Percentiles rank a stretch among this genome's conserved stretches.
Evolutionary conservation across 2,329 filamentous ascomycete genomes (phyloP).

Genomic region (Aspergillus novofumigatus): DNA sequence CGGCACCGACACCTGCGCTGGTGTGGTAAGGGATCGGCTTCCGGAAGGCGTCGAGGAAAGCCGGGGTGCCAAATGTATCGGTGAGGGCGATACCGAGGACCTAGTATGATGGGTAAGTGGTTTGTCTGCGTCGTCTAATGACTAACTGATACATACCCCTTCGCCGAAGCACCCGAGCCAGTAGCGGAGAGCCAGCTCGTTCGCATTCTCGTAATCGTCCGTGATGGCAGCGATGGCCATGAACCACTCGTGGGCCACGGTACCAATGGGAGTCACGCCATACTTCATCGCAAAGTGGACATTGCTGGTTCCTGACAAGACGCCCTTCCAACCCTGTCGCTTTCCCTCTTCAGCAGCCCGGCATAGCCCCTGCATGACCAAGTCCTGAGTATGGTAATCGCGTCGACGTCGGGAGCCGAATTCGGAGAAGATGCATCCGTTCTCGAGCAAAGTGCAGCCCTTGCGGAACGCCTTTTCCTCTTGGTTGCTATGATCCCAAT

Average conservation of each 20-base stretch:
- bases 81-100: conserved; percentile 86
- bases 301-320: conserved; percentile 86
- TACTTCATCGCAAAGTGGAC: conserved; percentile 96
- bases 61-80: conserved; percentile 90
- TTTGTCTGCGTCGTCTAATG: not conserved
- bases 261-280: conserved; percentile 77
- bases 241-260: conserved; percentile 96
- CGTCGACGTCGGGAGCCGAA: conserved; percentile 86
- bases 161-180: conserved; percentile 91
- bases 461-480: conserved; percentile 81
- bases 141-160: conserved; percentile 45
- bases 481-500: conserved; percentile 86
- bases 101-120: conserved; percentile 25
- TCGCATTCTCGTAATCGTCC: conserved; percentile 77
- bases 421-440: conserved; percentile 85
- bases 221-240: conserved; percentile 96
- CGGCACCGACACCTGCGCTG: conserved; percentile 37
- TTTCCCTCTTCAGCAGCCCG: conserved; percentile 69
- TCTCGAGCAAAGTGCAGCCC: conserved; percentile 69
- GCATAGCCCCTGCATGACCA: conserved; percentile 83
- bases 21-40: conserved; percentile 54
- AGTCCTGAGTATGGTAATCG: conserved; percentile 90
- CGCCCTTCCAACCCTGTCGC: conserved; percentile 63
- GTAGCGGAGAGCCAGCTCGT: conserved; percentile 76
- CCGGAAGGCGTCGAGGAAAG: conserved; percentile 81